Percentiles rank a stretch among this genome's conserved stretches.
Evolutionary conservation across 139 green algal genomes (phyloP).

Genomic region (Chlorella sp.): DNA sequence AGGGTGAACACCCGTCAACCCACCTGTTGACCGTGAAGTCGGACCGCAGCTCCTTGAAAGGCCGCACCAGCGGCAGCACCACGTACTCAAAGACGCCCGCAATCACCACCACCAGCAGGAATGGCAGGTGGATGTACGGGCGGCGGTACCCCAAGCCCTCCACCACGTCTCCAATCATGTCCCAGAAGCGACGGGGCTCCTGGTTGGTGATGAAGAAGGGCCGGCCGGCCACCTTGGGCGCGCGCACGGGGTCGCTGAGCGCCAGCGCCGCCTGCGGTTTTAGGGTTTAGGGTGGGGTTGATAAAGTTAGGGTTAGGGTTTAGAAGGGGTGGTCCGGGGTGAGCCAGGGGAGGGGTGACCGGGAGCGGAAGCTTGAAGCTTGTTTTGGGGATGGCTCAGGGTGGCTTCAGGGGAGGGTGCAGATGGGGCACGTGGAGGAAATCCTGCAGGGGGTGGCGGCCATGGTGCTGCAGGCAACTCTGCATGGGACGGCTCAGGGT

Average conservation of each 20-base stretch:
- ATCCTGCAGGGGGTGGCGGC: too few species aligned
- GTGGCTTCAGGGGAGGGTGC: not conserved
- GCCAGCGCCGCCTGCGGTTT: slow-evolving; percentile 49
- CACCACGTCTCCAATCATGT: slow-evolving; percentile 76
- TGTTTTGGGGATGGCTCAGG: too few species aligned
- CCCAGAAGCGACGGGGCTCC: slow-evolving; percentile 77
- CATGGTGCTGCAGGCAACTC: too few species aligned
- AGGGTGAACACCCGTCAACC: not conserved
- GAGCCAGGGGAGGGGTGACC: too few species aligned
- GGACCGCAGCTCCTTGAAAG: slow-evolving; percentile 40
- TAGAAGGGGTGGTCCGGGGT: too few species aligned
- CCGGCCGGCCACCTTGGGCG: slow-evolving; percentile 45
- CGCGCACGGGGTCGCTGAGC: slow-evolving; percentile 15
- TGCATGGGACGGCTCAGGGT: too few species aligned
- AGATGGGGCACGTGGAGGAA: not conserved
- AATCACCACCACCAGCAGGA: slow-evolving; percentile 64
- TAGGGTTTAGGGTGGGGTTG: too few species aligned
- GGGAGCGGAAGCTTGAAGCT: too few species aligned
- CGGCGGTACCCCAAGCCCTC: slow-evolving; percentile 72
- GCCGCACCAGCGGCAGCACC: slow-evolving; percentile 45
- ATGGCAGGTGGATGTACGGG: slow-evolving; percentile 56
- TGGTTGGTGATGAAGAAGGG: slow-evolving; percentile 89
- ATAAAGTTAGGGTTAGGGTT: too few species aligned
- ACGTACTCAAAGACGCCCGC: slow-evolving; percentile 69
- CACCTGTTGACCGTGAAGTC: slow-evolving; percentile 64